Evolutionary conservation across 2,329 filamentous ascomycete species (phyloP), one percentile per base, ranked within the genome.

Genomic region (Pseudogymnoascus sp.): DNA sequence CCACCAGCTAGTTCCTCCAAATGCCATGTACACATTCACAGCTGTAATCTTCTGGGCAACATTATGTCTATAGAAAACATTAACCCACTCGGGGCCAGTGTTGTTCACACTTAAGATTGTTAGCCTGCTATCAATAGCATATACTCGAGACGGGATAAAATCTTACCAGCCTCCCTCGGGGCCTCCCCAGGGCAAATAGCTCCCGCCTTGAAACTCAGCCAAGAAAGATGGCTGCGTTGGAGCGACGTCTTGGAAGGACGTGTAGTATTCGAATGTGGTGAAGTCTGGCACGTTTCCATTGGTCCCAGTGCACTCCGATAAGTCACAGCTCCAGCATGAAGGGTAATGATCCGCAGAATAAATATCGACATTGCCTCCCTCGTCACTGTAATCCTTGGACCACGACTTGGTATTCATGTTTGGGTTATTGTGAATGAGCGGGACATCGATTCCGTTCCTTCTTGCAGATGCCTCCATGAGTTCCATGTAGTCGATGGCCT

Each of bases 21-120:
- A 88, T 61, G 85, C 74, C 84, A 88, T 88, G 70, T 88, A 88
- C 1, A 88, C 72, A 31, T 80, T 85, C 62, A 87, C 79, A 0
- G 82, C 83, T 0, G 83, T 84, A 3, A 86, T 79, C 0, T 82
- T 77, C 67, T 88, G 82, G 26, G 78, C 82, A 26, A 88, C 81
- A 62, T 86, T 79, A 69, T 87, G 81, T 10, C 84, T 78, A 70
- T 88, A 88, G 73, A 85, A 88, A 3, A 88, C 71, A 63, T 87
- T 87, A 1, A 82, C 84, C 67, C 85, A 88, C 56, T 85, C 81
- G 0, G 80, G 77, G 1, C 82, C 82, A 17, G 82, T 84, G 46
- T 84, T 80, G 1, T 73, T 74, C 6, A 66, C 64, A 59, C 62
- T 62, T 13, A 13, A 29, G 9, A 15, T n/a, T 38, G 26, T 59